These are phyloP conservation scores for Fusarium robinianum DNA, from an alignment of 2,329 filamentous ascomycete genomes.

Conservation along the genomic window DNA sequence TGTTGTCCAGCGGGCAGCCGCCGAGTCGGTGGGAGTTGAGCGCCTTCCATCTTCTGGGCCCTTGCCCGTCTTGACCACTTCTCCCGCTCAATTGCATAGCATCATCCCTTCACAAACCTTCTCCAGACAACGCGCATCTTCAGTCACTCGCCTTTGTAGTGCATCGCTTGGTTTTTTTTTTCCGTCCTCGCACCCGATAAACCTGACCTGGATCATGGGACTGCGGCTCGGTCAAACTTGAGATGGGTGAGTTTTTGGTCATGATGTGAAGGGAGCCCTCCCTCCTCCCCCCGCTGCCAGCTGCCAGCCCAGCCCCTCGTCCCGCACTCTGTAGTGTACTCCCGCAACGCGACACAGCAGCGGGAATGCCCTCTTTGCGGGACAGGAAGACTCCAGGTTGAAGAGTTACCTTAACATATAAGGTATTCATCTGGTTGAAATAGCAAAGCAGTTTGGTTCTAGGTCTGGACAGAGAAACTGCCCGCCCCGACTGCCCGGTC, in stretches of 20 bases:
- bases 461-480: too few species aligned
- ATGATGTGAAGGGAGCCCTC: slow-evolving; percentile 23
- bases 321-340: slow-evolving; percentile 10
- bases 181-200: slow-evolving; percentile 22
- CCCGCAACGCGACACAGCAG: too few species aligned
- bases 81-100: slow-evolving; percentile 24
- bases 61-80: slow-evolving; percentile 25
- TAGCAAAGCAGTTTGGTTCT: too few species aligned
- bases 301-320: slow-evolving; percentile 29
- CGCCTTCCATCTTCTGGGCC: too few species aligned
- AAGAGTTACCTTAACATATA: not conserved
- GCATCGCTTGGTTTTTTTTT: slow-evolving; percentile 26
- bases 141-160: slow-evolving; percentile 7
- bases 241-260: slow-evolving; percentile 42
- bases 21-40: slow-evolving; percentile 24
- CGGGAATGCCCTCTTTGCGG: slow-evolving; percentile 34
- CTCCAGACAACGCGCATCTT: slow-evolving; percentile 18
- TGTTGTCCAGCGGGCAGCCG: slow-evolving; percentile 20
- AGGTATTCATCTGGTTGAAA: not conserved
- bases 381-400: not conserved
- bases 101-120: slow-evolving; percentile 26
- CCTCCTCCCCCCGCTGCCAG: slow-evolving; percentile 19
- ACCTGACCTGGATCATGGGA: slow-evolving; percentile 40
- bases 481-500: not conserved
- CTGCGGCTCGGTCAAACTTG: slow-evolving; percentile 36